Conservation (phyloP, 441 rosid species). For the Eutrema salsugineum region DNA sequence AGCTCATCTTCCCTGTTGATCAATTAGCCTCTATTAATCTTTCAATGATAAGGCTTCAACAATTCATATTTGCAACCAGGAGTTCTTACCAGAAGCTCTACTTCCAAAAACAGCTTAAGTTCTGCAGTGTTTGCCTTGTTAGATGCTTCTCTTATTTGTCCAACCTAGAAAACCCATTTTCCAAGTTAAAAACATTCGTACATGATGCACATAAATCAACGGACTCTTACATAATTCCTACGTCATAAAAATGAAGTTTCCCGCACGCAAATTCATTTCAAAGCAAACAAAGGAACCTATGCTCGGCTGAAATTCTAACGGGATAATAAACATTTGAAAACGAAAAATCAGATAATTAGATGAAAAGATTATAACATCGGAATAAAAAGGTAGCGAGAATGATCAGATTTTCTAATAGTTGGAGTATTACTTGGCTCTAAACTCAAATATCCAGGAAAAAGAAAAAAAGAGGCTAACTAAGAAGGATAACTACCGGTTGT, state of each 20-base stretch:
- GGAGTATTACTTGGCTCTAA: not conserved
- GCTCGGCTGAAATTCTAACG: not conserved
- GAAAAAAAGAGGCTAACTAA: conserved; percentile 7
- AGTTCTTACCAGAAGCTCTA: conserved; percentile 49
- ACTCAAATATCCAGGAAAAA: not conserved
- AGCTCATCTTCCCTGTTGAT: conserved; percentile 6
- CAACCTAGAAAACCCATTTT: conserved; percentile 47
- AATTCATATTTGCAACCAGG: conserved; percentile 12
- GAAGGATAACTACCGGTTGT: conserved; percentile 54
- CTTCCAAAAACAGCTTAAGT: conserved; percentile 67
- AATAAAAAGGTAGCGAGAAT: not conserved
- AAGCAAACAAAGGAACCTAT: not conserved
- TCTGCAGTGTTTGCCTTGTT: conserved; percentile 64
- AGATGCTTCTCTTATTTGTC: conserved; percentile 66
- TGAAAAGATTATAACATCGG: not conserved
- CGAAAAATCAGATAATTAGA: not conserved
- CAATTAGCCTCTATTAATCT: conserved; percentile 1
- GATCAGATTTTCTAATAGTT: conserved; percentile 1
- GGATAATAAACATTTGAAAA: not conserved
- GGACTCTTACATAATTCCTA: not conserved
- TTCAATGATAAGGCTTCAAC: not conserved
- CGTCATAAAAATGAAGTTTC: not conserved
- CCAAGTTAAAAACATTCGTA: not conserved
- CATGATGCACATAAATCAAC: not conserved
- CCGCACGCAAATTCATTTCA: not conserved